Evolutionary conservation across 192 early-diverging fungal species (phyloP).

Genomic region (Endogone sp.): DNA sequence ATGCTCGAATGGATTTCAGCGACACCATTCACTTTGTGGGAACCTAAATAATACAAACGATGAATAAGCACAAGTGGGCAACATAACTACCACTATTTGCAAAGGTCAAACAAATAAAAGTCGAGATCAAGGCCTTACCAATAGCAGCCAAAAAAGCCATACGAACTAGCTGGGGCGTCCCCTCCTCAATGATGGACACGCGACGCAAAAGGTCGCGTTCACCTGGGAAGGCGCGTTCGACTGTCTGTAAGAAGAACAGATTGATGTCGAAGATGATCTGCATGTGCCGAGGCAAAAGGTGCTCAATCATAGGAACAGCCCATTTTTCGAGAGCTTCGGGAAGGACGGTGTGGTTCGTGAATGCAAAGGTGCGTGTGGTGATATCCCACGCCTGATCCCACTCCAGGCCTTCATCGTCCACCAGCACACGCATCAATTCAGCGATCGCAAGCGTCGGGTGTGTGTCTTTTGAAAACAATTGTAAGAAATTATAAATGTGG

Average conservation of each 20-base stretch:
- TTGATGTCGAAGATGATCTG: constrained; percentile 99
- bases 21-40: constrained; percentile 96
- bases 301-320: constrained; percentile 91
- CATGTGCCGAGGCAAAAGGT: constrained; percentile 95
- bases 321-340: constrained; percentile 98
- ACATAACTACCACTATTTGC: too few species aligned
- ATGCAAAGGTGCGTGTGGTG: constrained; percentile 86
- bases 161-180: constrained; percentile 86
- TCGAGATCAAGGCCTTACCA: constrained; percentile 25
- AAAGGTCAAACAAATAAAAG: not conserved
- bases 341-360: constrained; percentile 98
- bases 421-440: constrained; percentile 88
- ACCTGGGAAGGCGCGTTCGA: constrained; percentile 80
- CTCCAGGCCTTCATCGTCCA: constrained; percentile 84
- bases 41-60: constrained; percentile 54
- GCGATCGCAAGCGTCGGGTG: constrained; percentile 94
- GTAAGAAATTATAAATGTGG: not conserved
- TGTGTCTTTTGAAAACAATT: constrained; percentile 61
- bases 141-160: constrained; percentile 98
- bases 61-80: too few species aligned
- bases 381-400: constrained; percentile 98
- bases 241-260: constrained; percentile 94
- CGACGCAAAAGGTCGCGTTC: constrained; percentile 83
- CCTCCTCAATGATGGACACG: constrained; percentile 96
- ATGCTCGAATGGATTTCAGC: constrained; percentile 83